phyloP scores from a whole-genome alignment of 371 early-diverging fungal species.

The Blakeslea trispora region DNA sequence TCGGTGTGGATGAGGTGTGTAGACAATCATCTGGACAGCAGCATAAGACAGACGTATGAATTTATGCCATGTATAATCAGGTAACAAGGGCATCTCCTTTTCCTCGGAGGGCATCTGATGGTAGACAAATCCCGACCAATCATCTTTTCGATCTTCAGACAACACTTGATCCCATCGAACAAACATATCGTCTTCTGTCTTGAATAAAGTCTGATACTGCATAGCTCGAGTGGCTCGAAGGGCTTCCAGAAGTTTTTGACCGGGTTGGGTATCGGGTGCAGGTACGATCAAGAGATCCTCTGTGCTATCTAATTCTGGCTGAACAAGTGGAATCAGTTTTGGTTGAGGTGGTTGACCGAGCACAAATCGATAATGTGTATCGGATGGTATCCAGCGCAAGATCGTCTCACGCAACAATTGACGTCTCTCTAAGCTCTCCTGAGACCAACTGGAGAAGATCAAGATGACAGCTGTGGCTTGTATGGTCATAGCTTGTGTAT shows the following conservation, averaged over 20 bases:
- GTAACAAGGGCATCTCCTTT: conserved; percentile 55
- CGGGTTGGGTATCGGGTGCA: conserved; percentile 52
- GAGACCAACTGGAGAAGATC: conserved; percentile 52
- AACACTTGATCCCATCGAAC: conserved; percentile 62
- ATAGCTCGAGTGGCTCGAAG: conserved; percentile 47
- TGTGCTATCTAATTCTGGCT: conserved; percentile 47
- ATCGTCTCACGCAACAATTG: conserved; percentile 46
- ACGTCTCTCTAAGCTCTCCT: conserved; percentile 35
- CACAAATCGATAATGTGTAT: conserved; percentile 53
- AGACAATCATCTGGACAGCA: conserved; percentile 45
- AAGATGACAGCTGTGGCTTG: no score
- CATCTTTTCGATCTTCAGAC: conserved; percentile 28
- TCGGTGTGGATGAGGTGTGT: conserved; percentile 42
- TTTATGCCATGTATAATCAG: conserved; percentile 57
- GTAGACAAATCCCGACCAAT: conserved; percentile 60
- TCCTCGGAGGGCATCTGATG: conserved; percentile 49
- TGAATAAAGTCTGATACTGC: conserved; percentile 57
- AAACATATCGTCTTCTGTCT: conserved; percentile 67
- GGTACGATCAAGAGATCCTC: conserved; percentile 60
- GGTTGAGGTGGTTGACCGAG: conserved; percentile 57
- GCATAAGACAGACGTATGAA: conserved; percentile 58
- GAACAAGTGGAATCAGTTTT: conserved; percentile 24
- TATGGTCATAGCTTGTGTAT: no score
- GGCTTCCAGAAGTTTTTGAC: conserved; percentile 56
- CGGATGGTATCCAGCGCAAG: conserved; percentile 23